Conservation (phyloP, 2,329 filamentous ascomycete species). For the Cladobotryum mycophilum region DNA sequence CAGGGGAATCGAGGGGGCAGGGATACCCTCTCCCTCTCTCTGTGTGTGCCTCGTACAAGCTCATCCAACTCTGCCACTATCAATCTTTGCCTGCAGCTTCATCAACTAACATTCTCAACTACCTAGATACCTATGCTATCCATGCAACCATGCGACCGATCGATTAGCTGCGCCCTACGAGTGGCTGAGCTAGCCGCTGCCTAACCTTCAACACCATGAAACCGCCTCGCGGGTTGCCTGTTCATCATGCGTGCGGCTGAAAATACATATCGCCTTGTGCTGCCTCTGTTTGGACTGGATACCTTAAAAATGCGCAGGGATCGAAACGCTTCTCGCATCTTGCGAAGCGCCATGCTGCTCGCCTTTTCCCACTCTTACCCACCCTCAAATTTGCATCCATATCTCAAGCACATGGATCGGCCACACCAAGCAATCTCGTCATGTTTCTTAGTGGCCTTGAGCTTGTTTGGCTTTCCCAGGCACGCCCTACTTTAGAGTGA, state of each 20-base stretch:
- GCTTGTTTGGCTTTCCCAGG: constrained; percentile 7
- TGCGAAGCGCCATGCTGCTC: neutral
- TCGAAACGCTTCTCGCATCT: neutral
- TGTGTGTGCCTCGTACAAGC: too few relatives aligned
- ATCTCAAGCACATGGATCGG: neutral
- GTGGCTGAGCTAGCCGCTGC: too few relatives aligned
- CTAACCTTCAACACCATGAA: too few relatives aligned
- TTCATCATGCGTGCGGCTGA: constrained; percentile 4
- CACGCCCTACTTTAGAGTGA: constrained; percentile 10
- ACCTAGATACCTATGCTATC: too few relatives aligned
- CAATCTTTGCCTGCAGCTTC: too few relatives aligned
- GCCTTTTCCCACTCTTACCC: neutral
- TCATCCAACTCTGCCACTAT: too few relatives aligned
- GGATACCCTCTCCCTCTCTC: too few relatives aligned
- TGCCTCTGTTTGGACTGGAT: too few relatives aligned
- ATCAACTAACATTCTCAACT: too few relatives aligned
- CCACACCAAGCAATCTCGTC: neutral
- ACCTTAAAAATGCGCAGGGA: neutral
- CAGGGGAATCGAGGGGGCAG: too few relatives aligned
- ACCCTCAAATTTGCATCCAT: neutral
- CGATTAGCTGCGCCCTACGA: too few relatives aligned
- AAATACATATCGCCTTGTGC: neutral
- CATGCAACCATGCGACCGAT: too few relatives aligned
- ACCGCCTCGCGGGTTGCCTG: neutral
- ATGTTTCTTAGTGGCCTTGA: constrained; percentile 9